Percentiles rank a stretch among this genome's conserved stretches.
These are phyloP conservation scores for Colletotrichum sublineola DNA, from an alignment of 2,329 filamentous ascomycete genomes.

Conservation along the genomic window DNA sequence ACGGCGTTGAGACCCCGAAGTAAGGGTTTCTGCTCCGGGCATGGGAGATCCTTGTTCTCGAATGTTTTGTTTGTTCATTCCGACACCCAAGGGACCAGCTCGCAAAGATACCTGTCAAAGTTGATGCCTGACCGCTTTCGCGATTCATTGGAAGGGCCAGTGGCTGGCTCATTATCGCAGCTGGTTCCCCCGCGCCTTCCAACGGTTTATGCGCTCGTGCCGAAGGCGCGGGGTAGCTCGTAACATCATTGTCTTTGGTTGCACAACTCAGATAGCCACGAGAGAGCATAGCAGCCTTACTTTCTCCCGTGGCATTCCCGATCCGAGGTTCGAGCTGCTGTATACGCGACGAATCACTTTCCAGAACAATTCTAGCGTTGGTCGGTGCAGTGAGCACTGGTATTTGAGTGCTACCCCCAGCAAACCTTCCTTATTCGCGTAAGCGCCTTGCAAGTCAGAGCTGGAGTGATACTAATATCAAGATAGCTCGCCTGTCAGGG, in stretches of 20 bases:
- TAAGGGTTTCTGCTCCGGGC: too few species aligned
- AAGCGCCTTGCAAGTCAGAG: not conserved
- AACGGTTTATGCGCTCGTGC: not conserved
- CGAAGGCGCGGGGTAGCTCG: not conserved
- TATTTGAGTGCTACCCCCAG: not conserved
- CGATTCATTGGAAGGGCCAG: not conserved
- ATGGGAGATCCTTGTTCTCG: conserved; percentile 10
- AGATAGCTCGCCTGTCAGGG: too few species aligned
- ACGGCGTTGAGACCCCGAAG: too few species aligned
- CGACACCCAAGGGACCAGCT: not conserved
- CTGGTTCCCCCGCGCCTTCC: not conserved
- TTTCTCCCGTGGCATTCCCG: not conserved
- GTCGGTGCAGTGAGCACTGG: not conserved
- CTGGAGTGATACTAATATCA: too few species aligned
- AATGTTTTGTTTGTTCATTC: not conserved
- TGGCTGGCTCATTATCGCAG: not conserved
- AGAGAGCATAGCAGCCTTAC: not conserved
- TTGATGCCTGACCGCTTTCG: not conserved
- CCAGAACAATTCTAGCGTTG: conserved; percentile 32
- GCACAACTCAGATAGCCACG: not conserved
- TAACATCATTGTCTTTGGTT: too few species aligned
- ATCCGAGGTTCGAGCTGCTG: not conserved
- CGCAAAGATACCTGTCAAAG: not conserved
- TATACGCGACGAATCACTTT: not conserved
- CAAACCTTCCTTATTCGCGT: not conserved